A percentile compares a stretch with the other conserved stretches of the same genome.
Conservation (phyloP, 176 grass and related monocot species). For the barley (Hordeum vulgare) region MorexV3_pseudomolecules_assembly NC_058523.1:544390907-544391406, state of each 20-base stretch:
- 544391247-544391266: not conserved
- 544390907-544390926: not conserved
- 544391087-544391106: not conserved
- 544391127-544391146: not conserved
- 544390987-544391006: conserved; percentile 83
- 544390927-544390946: not conserved
- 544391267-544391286: conserved; percentile 1
- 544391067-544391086: not conserved
- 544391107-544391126: not conserved
- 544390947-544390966: conserved; percentile 62
- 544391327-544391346: not conserved
- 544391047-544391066: not conserved
- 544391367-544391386: not conserved
- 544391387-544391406: not conserved
- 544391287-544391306: not conserved
- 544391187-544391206: not conserved
- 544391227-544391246: not conserved
- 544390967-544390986: conserved; percentile 96
- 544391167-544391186: not conserved
- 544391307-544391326: not conserved
- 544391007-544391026: conserved; percentile 86
- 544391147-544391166: not conserved
- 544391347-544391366: not conserved
- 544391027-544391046: not conserved
- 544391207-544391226: not conserved